Conservation (phyloP, 768 basidiomycete species). For the Psilocybe sp. region DNA sequence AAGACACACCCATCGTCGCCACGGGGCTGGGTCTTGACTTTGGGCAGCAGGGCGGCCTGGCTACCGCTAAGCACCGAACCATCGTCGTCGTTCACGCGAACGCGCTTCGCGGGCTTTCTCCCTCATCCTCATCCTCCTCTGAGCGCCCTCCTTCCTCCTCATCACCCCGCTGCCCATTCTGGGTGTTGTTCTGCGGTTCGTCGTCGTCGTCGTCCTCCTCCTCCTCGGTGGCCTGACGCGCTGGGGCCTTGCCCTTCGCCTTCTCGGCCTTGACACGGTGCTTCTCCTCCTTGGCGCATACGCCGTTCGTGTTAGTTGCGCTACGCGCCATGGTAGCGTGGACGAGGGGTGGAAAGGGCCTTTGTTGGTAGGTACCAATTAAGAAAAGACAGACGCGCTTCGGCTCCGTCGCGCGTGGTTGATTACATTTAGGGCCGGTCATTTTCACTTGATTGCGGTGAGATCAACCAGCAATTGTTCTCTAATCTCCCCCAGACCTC, state of each 20-base stretch:
- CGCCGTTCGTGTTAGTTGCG: constrained; percentile 12
- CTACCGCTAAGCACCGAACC: constrained; percentile 46
- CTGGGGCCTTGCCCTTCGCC: constrained; percentile 24
- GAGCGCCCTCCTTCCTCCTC: constrained; percentile 31
- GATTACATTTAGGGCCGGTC: constrained; percentile 22
- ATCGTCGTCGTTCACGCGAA: constrained; percentile 62
- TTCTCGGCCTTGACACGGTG: constrained; percentile 17
- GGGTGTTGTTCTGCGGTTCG: constrained; percentile 28
- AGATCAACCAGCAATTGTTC: constrained; percentile 42
- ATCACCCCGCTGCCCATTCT: constrained; percentile 22
- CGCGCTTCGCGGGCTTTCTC: constrained; percentile 52
- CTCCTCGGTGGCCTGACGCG: constrained; percentile 30
- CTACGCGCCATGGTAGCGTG: constrained; percentile 17
- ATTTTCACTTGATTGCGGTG: no score
- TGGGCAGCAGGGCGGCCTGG: constrained; percentile 27
- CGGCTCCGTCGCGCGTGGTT: constrained; percentile 2
- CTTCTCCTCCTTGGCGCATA: no score
- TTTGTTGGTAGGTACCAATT: neutral
- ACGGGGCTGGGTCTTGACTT: constrained; percentile 61
- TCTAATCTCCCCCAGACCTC: constrained; percentile 56
- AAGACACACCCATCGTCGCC: constrained; percentile 70
- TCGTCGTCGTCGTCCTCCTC: no score
- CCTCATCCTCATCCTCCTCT: constrained; percentile 31
- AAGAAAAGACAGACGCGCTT: neutral
- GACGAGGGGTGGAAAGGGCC: neutral